Base-by-base conservation (phyloP, 164 flowering plant genomes). In the Aristolochia fimbriata region DNA sequence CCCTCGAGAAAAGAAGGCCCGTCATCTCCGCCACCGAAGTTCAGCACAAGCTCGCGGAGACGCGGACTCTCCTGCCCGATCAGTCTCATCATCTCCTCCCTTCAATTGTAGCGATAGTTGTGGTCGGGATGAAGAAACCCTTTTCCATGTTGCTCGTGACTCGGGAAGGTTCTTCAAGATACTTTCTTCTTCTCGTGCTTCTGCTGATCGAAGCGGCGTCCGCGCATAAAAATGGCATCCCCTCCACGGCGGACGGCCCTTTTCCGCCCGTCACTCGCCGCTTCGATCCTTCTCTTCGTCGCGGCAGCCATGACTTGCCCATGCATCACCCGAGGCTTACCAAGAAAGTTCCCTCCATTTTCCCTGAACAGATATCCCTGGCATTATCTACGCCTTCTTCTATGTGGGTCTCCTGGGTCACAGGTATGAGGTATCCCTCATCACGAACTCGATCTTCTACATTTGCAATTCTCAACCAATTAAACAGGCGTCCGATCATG, bases 331-430 rank as follows among this genome's bases (percentile, higher is more conserved):
- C 96, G 0, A 71, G 91, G 58, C 70, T 91, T 9, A 70, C 65
- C 67, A 85, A 73, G 74, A 88, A 78, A 49, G 91, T 80, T 27
- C 65, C 80, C 22, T 62, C 79, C 5, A 72, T 66, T 51, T 81
- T 83, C 64, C 97, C 97, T 0, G 91, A 91, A 57, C 96, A 91
- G 74, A 84, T 91, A 49, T 73, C 96, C 46, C 73, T 91, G 8
- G 86, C 97, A 12, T 50, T 88, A 56, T 87, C 96, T 58, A 68
- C 93, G 1, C 83, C 94, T 0, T 69, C 81, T 67, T 82, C 97
- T 23, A 80, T 88, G 79, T 91, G 94, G 96, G 75, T 91, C 51
- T 91, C 97, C 71, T 91, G 96, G 96, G 76, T 88, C 41, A 91
- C 96, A 68, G 97, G 97, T 87, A 79, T 43, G 1, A n/a, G n/a